phyloP scores from a whole-genome alignment of 345 rosid species.

The Sapria himalayana region DNA sequence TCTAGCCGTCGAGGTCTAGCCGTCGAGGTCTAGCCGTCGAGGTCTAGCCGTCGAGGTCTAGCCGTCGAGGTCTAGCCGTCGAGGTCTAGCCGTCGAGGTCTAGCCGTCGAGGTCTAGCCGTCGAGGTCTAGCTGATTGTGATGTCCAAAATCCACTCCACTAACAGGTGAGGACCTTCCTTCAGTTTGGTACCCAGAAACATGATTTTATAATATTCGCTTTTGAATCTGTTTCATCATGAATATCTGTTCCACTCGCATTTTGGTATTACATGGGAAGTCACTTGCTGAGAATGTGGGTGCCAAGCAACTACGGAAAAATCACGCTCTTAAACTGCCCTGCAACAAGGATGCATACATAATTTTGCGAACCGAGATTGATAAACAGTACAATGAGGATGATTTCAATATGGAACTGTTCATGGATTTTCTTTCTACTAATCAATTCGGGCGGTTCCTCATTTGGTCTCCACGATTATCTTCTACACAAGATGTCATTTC shows the following conservation, averaged over 20 bases:
- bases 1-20: too few species aligned
- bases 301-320: conserved; percentile 27
- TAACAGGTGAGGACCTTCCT: too few species aligned
- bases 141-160: too few species aligned
- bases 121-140: too few species aligned
- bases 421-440: conserved; percentile 34
- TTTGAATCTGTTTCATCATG: conserved; percentile 24
- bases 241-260: conserved; percentile 18
- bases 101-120: too few species aligned
- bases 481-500: conserved; percentile 75
- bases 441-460: conserved; percentile 53
- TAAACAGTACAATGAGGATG: conserved; percentile 10
- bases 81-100: too few species aligned
- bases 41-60: too few species aligned
- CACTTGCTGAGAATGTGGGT: conserved; percentile 27
- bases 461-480: conserved; percentile 62
- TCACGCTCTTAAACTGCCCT: conserved; percentile 29
- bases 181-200: too few species aligned
- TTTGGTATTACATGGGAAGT: conserved; percentile 47
- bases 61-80: too few species aligned
- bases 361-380: conserved; percentile 30
- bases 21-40: too few species aligned
- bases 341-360: conserved; percentile 14
- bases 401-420: conserved; percentile 24
- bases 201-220: conserved; percentile 1